phyloP scores from a whole-genome alignment of 2,329 filamentous ascomycete genomes.

The Aureobasidium sp. region DNA sequence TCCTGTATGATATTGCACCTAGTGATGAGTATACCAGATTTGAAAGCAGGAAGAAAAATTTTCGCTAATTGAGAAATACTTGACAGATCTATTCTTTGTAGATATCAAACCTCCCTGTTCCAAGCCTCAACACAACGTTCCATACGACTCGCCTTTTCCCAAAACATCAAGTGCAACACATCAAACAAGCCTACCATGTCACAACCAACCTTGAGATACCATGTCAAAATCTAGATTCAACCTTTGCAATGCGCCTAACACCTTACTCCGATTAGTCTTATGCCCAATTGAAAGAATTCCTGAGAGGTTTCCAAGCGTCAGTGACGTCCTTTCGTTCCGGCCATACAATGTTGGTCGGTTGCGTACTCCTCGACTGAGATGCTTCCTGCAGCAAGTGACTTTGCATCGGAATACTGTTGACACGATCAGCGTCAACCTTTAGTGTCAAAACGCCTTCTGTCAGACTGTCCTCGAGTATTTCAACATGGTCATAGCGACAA shows the following conservation, averaged over 20 bases:
- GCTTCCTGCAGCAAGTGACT: neutral
- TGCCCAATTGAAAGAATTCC: neutral
- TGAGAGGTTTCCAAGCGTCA: neutral
- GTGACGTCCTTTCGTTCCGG: neutral
- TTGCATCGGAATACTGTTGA: neutral
- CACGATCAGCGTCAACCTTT: neutral
- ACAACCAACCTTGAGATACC: no score
- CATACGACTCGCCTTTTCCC: no score
- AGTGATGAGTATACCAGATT: no score
- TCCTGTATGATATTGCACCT: no score
- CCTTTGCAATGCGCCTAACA: neutral
- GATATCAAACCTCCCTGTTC: no score
- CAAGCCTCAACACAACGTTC: no score
- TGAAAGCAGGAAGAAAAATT: no score
- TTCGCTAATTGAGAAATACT: no score
- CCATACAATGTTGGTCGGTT: neutral
- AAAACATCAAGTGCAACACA: no score
- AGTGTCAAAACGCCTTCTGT: neutral
- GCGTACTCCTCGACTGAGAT: neutral
- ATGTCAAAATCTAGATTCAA: no score
- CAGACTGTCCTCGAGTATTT: neutral
- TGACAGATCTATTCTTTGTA: no score
- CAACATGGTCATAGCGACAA: neutral
- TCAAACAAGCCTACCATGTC: no score
- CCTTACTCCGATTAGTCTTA: neutral